Evolutionary conservation across 2,329 filamentous ascomycete species (phyloP).

Genomic region (Aspergillus brunneoviolaceus): DNA sequence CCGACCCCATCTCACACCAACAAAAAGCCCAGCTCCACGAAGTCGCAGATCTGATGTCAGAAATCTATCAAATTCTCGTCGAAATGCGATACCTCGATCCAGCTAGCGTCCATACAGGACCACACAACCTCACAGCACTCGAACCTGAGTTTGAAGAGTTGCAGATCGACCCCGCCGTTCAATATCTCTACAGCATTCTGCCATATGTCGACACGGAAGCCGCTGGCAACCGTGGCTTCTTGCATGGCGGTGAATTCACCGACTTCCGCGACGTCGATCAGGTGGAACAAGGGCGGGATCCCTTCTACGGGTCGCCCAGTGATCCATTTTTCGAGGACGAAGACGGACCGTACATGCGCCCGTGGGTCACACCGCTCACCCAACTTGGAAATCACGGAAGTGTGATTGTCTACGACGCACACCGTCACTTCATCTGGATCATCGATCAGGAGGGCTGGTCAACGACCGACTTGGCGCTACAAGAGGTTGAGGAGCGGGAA

Average conservation of each 20-base stretch:
- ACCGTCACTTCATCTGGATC: slow-evolving; percentile 25
- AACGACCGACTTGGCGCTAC: slow-evolving; percentile 9
- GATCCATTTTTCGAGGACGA: slow-evolving; percentile 13
- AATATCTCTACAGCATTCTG: slow-evolving; percentile 21
- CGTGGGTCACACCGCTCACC: slow-evolving; percentile 32
- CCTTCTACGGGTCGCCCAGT: background rate
- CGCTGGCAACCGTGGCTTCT: background rate
- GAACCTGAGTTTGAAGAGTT: slow-evolving; percentile 15
- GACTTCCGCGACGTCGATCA: slow-evolving; percentile 3
- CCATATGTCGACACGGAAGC: slow-evolving; percentile 8
- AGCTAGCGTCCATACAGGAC: background rate
- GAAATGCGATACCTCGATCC: slow-evolving; percentile 28
- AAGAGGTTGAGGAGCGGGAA: background rate
- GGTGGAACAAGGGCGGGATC: slow-evolving; percentile 6
- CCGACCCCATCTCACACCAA: background rate
- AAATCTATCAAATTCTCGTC: slow-evolving; percentile 30
- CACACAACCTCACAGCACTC: slow-evolving; percentile 11
- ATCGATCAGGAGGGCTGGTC: slow-evolving; percentile 10
- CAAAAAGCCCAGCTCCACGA: slow-evolving; percentile 21
- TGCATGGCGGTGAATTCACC: slow-evolving; percentile 3
- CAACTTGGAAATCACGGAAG: slow-evolving; percentile 25
- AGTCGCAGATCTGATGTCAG: slow-evolving; percentile 28
- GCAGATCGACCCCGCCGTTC: slow-evolving; percentile 7
- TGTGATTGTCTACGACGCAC: slow-evolving; percentile 30
- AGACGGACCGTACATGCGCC: slow-evolving; percentile 26